These are phyloP conservation scores for Capronia americana DNA, from an alignment of 2,329 filamentous ascomycete genomes.

Conservation along the genomic window DNA sequence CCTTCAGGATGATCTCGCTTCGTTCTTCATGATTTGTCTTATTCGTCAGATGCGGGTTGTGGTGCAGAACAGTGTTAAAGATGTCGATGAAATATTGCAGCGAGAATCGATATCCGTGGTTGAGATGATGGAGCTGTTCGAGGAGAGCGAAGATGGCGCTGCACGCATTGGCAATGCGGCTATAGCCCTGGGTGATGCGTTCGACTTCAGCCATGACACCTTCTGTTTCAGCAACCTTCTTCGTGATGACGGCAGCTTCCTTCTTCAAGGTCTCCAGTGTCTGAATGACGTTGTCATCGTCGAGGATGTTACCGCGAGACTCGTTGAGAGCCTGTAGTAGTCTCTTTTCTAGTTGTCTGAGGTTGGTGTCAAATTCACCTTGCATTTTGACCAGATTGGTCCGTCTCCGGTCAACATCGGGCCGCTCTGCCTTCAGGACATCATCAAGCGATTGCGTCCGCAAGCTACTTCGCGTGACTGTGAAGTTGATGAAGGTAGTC, in stretches of 20 bases:
- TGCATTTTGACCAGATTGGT: constrained; percentile 98
- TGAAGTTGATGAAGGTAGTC: constrained; percentile 99
- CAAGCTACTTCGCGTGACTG: constrained; percentile 96
- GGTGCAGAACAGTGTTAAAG: constrained; percentile 87
- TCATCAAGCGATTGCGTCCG: constrained; percentile 98
- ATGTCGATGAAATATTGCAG: constrained; percentile 98
- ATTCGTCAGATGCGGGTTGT: constrained; percentile 73
- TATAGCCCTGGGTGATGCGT: constrained; percentile 92
- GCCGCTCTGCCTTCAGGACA: constrained; percentile 94
- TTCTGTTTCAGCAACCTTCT: constrained; percentile 95
- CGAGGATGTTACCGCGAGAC: constrained; percentile 94
- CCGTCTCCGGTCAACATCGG: constrained; percentile 93
- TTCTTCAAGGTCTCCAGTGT: constrained; percentile 98
- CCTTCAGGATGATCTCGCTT: constrained; percentile 86
- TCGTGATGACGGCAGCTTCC: constrained; percentile 92
- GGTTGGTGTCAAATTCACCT: constrained; percentile 98
- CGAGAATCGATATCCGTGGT: constrained; percentile 99
- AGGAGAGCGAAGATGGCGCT: constrained; percentile 96
- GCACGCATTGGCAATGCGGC: constrained; percentile 89
- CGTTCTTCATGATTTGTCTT: constrained; percentile 78
- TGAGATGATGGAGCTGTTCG: constrained; percentile 96
- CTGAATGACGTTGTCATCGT: constrained; percentile 97
- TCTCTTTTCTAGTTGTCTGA: constrained; percentile 92
- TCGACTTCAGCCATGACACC: constrained; percentile 99
- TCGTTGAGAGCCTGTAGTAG: constrained; percentile 95